A percentile compares a stretch with the other conserved stretches of the same genome.
Conservation (phyloP, 2,329 filamentous ascomycete species). For the Didymosphaeria variabile region DNA sequence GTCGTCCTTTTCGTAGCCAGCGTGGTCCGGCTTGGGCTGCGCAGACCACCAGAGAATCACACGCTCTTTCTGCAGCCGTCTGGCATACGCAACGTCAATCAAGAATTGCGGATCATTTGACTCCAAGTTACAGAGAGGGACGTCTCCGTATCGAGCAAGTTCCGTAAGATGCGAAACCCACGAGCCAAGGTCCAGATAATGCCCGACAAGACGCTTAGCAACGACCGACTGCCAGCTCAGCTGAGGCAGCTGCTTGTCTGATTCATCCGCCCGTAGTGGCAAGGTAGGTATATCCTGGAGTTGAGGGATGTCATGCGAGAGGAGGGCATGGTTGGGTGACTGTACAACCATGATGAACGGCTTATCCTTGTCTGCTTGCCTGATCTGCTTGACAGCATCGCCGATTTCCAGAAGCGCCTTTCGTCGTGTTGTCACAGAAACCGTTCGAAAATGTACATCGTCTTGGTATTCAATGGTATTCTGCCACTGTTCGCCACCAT, state of each 20-base stretch:
- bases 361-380: conserved; percentile 78
- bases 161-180: conserved; percentile 91
- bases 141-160: conserved; percentile 88
- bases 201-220: conserved; percentile 82
- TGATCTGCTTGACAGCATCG: conserved; percentile 86
- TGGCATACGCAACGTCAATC: conserved; percentile 94
- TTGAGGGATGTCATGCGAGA: conserved; percentile 85
- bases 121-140: conserved; percentile 95
- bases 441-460: conserved; percentile 83
- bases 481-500: conserved; percentile 76
- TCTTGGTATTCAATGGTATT: conserved; percentile 88
- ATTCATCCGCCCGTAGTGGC: conserved; percentile 79
- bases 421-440: conserved; percentile 85
- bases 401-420: conserved; percentile 89
- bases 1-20: conserved; percentile 93
- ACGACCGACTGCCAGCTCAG: conserved; percentile 94
- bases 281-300: conserved; percentile 86
- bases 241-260: conserved; percentile 87
- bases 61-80: conserved; percentile 87
- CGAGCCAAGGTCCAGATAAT: conserved; percentile 90
- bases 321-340: conserved; percentile 81
- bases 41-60: conserved; percentile 98
- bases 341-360: conserved; percentile 89
- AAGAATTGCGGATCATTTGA: conserved; percentile 92
- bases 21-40: conserved; percentile 88